Evolutionary conservation across 148 eudicot genomes (phyloP).

Genomic region (Amaranthus hypochondriacus): DNA sequence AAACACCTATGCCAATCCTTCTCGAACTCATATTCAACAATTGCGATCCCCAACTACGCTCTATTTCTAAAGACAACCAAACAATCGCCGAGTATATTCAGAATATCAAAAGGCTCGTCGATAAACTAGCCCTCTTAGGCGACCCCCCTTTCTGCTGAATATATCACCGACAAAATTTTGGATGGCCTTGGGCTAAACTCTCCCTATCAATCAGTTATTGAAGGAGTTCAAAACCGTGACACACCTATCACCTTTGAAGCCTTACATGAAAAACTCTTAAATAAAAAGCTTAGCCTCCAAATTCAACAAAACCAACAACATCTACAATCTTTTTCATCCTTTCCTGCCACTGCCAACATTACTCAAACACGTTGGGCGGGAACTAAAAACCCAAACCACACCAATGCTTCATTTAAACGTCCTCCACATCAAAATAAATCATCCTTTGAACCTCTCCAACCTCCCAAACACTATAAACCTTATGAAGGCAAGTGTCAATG

Average conservation of each 20-base stretch:
- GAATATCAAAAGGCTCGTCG: background rate
- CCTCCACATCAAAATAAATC: too few relatives aligned
- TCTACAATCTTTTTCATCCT: background rate
- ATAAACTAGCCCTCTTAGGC: slow-evolving; percentile 1
- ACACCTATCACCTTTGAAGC: background rate
- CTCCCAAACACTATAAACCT: too few relatives aligned
- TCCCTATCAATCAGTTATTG: background rate
- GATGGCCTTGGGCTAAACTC: background rate
- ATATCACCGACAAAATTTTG: background rate
- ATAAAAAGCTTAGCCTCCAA: background rate
- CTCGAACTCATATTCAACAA: background rate
- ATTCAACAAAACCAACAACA: background rate
- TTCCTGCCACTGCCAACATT: background rate
- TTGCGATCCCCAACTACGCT: background rate
- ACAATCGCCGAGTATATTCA: background rate
- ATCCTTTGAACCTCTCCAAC: too few relatives aligned
- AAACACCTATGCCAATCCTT: slow-evolving; percentile 1
- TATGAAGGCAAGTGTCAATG: too few relatives aligned
- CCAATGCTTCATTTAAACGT: too few relatives aligned
- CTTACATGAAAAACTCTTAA: background rate
- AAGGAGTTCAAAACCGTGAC: background rate
- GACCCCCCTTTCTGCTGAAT: background rate
- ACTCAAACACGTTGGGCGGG: background rate
- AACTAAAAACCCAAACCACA: too few relatives aligned
- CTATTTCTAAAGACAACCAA: background rate